A percentile compares a stretch with the other conserved stretches of the same genome.
phyloP scores from a whole-genome alignment of 2,329 filamentous ascomycete species.

The Microcyclospora tardicrescens region DNA sequence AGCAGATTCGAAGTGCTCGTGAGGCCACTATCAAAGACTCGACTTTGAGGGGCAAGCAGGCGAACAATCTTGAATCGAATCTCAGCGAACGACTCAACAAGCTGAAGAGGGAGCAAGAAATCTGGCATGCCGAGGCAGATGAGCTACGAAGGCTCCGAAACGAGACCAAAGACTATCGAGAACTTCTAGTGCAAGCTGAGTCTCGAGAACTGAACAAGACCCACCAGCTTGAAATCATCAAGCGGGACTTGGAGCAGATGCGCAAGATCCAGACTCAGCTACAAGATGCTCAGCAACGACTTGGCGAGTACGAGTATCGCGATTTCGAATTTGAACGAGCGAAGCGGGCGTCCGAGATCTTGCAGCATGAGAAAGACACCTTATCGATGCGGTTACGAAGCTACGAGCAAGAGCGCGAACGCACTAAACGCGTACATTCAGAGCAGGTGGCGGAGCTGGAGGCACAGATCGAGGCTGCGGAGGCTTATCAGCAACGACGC shows the following conservation, averaged over 20 bases:
- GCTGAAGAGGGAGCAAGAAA: constrained; percentile 23
- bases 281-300: constrained; percentile 44
- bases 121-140: constrained; percentile 40
- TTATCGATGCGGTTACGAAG: constrained; percentile 45
- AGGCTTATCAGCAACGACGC: constrained; percentile 2
- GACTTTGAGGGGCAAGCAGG: constrained; percentile 42
- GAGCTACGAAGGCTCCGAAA: constrained; percentile 42
- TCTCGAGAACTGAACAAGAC: constrained; percentile 51
- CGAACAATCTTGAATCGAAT: constrained; percentile 58
- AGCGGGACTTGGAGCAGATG: constrained; percentile 48
- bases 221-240: constrained; percentile 51
- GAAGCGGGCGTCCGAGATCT: constrained; percentile 44
- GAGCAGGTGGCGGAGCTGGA: constrained; percentile 37
- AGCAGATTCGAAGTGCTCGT: constrained; percentile 21
- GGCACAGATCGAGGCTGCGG: constrained; percentile 10
- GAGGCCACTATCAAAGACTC: constrained; percentile 22
- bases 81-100: constrained; percentile 19
- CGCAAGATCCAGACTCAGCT: constrained; percentile 48
- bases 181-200: constrained; percentile 52
- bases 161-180: constrained; percentile 52
- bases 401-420: constrained; percentile 38
- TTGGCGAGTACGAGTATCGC: constrained; percentile 51
- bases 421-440: constrained; percentile 35
- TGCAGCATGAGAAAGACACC: constrained; percentile 46
- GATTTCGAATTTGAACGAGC: constrained; percentile 48